phyloP scores from a whole-genome alignment of 2,329 filamentous ascomycete genomes.

The Arthrobotrys sphaeroides region DNA sequence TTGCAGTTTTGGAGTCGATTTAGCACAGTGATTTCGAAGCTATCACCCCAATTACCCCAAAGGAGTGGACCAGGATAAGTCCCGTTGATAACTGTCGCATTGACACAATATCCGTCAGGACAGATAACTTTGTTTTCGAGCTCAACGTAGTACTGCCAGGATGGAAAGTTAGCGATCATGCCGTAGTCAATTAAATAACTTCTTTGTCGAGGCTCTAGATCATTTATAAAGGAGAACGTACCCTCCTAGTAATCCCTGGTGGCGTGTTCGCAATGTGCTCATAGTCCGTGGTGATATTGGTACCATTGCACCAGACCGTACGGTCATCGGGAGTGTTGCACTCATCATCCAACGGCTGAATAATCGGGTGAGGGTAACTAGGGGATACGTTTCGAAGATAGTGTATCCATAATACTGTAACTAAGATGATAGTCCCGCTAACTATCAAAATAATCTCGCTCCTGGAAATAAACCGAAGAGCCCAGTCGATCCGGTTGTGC shows the following conservation, averaged over 20 bases:
- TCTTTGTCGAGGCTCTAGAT: too few species aligned
- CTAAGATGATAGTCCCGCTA: neutral
- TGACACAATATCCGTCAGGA: constrained; percentile 44
- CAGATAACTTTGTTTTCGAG: constrained; percentile 32
- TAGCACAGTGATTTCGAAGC: neutral
- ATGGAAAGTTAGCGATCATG: neutral
- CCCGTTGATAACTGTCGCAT: constrained; percentile 34
- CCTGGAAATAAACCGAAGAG: neutral
- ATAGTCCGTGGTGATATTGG: constrained; percentile 37
- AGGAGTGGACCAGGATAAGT: constrained; percentile 1
- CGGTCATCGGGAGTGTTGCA: constrained; percentile 32
- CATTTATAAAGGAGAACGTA: neutral
- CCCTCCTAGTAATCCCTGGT: neutral
- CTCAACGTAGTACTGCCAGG: constrained; percentile 40
- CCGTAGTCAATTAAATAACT: neutral
- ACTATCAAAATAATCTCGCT: neutral
- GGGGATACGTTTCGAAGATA: neutral
- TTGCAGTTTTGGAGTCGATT: constrained; percentile 1
- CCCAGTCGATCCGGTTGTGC: neutral
- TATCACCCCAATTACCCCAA: constrained; percentile 60
- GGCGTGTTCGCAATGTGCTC: constrained; percentile 6
- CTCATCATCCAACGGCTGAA: neutral
- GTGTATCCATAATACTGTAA: neutral
- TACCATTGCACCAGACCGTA: constrained; percentile 13
- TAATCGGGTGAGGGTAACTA: neutral